Percentiles rank a stretch among this genome's conserved stretches.
phyloP scores from a whole-genome alignment of 2,329 filamentous ascomycete genomes.

The Epichloe bromicola region DNA sequence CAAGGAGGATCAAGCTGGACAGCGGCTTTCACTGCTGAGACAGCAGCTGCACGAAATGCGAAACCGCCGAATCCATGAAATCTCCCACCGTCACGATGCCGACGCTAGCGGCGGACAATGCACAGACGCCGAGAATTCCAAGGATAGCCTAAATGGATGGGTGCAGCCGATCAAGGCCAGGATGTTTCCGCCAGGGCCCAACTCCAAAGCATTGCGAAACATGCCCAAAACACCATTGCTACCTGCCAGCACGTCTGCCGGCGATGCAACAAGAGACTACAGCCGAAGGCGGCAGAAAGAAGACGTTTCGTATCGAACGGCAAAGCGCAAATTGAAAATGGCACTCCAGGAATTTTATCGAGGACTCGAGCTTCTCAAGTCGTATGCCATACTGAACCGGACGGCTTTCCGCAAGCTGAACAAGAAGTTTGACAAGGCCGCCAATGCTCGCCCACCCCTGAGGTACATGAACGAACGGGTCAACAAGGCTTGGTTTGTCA shows the following conservation, averaged over 20 bases:
- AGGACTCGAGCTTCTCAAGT: slow-evolving; percentile 80
- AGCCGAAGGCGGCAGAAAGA: slow-evolving; percentile 32
- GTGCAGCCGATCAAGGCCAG: slow-evolving; percentile 41
- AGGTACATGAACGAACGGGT: slow-evolving; percentile 88
- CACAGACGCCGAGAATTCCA: slow-evolving; percentile 12
- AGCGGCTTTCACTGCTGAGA: slow-evolving; percentile 56
- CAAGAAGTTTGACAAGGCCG: slow-evolving; percentile 95
- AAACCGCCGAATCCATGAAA: slow-evolving; percentile 64
- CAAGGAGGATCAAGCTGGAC: slow-evolving; percentile 76
- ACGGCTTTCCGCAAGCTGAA: slow-evolving; percentile 95
- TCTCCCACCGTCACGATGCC: slow-evolving; percentile 31
- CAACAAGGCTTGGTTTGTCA: slow-evolving; percentile 80
- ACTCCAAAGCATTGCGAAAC: slow-evolving; percentile 43
- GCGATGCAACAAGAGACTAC: slow-evolving; percentile 33
- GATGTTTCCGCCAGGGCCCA: slow-evolving; percentile 43
- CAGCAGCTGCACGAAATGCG: slow-evolving; percentile 90
- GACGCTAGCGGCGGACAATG: slow-evolving; percentile 15
- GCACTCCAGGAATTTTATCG: slow-evolving; percentile 91
- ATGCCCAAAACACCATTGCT: slow-evolving; percentile 40
- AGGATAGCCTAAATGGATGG: slow-evolving; percentile 25
- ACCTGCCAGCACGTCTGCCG: slow-evolving; percentile 11
- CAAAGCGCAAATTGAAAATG: slow-evolving; percentile 82
- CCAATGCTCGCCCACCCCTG: slow-evolving; percentile 62
- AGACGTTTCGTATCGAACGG: slow-evolving; percentile 69
- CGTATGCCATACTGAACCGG: slow-evolving; percentile 78